These are phyloP conservation scores for Scutellaria minor DNA, from an alignment of 257 asterid genomes.

Conservation along the genomic window DNA sequence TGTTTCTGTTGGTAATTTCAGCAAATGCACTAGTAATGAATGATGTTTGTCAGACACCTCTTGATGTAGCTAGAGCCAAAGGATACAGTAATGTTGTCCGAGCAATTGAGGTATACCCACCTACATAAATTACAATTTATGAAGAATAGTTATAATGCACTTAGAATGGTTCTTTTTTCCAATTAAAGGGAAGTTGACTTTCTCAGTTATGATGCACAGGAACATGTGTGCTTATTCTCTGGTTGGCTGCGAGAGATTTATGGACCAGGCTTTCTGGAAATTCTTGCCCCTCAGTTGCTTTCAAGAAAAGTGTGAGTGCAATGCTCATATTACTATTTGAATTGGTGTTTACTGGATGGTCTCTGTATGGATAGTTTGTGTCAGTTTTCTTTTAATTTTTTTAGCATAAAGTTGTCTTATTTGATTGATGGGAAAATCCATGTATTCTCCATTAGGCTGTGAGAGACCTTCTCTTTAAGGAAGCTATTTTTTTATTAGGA, in stretches of 20 bases:
- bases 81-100: conserved; percentile 84
- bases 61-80: conserved; percentile 90
- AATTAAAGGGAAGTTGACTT: conserved; percentile 15
- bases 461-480: not conserved
- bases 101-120: conserved; percentile 75
- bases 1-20: conserved; percentile 42
- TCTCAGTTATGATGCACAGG: conserved; percentile 51
- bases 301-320: conserved; percentile 87
- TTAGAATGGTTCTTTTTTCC: not conserved
- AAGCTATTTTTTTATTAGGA: not conserved
- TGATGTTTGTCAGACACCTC: conserved; percentile 92
- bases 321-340: conserved; percentile 19
- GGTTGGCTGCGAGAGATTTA: conserved; percentile 85
- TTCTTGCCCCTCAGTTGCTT: conserved; percentile 82
- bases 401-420: not conserved
- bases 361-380: conserved; percentile 14
- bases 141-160: not conserved
- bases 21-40: conserved; percentile 89
- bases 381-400: not conserved
- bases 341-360: not conserved
- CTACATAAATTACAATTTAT: conserved; percentile 21
- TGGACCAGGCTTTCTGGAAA: conserved; percentile 89
- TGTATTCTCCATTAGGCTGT: not conserved
- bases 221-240: conserved; percentile 81
- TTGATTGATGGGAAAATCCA: conserved; percentile 12